Evolutionary conservation across 305 asterid species (phyloP).

Genomic region (Fraxinus angustifolia): DNA sequence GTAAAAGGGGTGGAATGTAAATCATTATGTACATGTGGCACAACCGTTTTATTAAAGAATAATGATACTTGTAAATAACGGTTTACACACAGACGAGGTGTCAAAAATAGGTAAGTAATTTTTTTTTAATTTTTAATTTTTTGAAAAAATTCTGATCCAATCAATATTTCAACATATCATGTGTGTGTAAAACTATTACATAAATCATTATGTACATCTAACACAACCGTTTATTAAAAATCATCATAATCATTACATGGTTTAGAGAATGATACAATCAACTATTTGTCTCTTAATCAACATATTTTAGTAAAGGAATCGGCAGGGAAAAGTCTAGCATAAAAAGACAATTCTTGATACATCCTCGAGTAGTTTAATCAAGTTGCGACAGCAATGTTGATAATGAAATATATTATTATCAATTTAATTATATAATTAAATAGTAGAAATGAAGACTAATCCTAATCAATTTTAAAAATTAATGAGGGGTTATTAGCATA

Average conservation of each 20-base stretch:
- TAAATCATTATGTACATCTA: not conserved
- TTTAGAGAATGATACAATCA: not conserved
- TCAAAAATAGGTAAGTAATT: not conserved
- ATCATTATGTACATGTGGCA: not conserved
- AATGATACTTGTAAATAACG: not conserved
- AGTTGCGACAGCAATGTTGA: not conserved
- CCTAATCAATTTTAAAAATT: not conserved
- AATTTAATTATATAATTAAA: not conserved
- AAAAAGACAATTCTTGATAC: not conserved
- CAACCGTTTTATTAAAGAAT: no score
- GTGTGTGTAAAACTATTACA: not conserved
- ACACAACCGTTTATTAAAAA: not conserved
- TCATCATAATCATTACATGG: not conserved
- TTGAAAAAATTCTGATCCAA: no score
- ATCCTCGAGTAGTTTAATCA: not conserved
- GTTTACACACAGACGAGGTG: not conserved
- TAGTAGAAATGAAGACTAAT: not conserved
- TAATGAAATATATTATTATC: not conserved
- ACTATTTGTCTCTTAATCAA: not conserved
- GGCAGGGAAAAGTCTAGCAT: not conserved
- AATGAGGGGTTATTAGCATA: not conserved
- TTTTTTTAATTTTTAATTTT: no score
- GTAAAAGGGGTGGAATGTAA: not conserved
- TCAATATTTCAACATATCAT: no score
- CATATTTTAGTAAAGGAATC: not conserved